Base-by-base conservation (phyloP, 108 stramenopile species). In the Aurantiochytrium sp. region DNA sequence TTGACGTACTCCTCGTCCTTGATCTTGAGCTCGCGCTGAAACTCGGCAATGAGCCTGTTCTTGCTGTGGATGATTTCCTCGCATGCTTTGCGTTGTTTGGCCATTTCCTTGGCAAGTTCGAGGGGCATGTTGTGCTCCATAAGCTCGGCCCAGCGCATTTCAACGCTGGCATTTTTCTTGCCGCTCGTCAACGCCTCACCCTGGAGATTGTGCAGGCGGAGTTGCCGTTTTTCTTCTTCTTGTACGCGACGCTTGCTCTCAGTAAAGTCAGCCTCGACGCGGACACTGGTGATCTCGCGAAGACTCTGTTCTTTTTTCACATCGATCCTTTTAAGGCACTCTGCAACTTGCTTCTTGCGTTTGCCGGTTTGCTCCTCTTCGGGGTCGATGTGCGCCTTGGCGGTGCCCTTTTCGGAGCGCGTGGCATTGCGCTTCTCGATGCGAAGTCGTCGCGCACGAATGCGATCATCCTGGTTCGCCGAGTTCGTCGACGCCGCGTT, bases 1-100 rank as follows among this genome's bases (percentile, higher is more conserved):
- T 93, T 92, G 60, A 95, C 95, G 92, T 95, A 95, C 93, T 95
- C 94, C 87, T 95, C 95, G 90, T 95, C 95, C 90, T 95, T 95
- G 28, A 58, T 72, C 51, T 93, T 92, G 8, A 95, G 93, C 92
- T 95, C 93, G 5, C 88, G 76, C 93, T 94, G 93, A 12, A 95
- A 95, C 58, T 94, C 93, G 19, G 55, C 57, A 47, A 94, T 94
- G 14, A 95, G 91, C 43, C n/a, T 72, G 87, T 95, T 93, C 92
- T 95, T 95, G 47, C 92, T 92, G 44, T 55, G 58, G 88, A 95
- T 92, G 72, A 95, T 94, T 35, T 89, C 93, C 12, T 60, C 59
- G 91, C 95, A 95, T 5, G 93, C 92, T 12, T 21, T 35, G 87
- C 91, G 92, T 88, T 95, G 95, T 43, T 49, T 53, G 64, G 93